phyloP scores from a whole-genome alignment of 495 filamentous ascomycete species.

The Penicillium waksmanii region DNA sequence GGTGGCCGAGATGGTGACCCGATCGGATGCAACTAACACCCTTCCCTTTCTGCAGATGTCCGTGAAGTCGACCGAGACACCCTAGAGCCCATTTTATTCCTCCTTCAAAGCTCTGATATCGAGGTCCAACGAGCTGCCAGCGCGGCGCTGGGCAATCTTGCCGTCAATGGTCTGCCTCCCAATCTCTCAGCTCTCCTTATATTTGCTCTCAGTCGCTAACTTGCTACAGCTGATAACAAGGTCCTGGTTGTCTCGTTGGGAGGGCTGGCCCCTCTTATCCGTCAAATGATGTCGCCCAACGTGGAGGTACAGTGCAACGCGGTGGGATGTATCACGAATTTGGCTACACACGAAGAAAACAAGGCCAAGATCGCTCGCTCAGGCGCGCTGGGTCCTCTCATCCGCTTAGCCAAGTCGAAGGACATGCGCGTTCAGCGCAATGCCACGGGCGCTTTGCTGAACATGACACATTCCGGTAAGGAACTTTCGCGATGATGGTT shows the following conservation, averaged over 20 bases:
- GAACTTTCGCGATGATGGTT: background rate
- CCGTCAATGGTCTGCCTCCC: conserved; percentile 78
- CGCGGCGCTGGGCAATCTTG: conserved; percentile 92
- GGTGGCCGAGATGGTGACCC: conserved; percentile 6
- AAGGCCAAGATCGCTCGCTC: conserved; percentile 98
- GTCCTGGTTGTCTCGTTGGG: conserved; percentile 91
- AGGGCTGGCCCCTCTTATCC: conserved; percentile 88
- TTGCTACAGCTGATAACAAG: conserved; percentile 85
- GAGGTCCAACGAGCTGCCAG: conserved; percentile 97
- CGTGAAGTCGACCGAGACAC: conserved; percentile 94
- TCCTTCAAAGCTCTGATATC: conserved; percentile 92
- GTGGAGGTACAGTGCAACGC: conserved; percentile 99
- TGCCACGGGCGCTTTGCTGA: conserved; percentile 91
- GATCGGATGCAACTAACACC: conserved; percentile 22
- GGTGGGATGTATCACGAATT: conserved; percentile 96
- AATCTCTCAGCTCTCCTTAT: background rate
- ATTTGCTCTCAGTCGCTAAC: conserved; percentile 45
- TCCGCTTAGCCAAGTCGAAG: conserved; percentile 91
- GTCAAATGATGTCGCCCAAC: conserved; percentile 98
- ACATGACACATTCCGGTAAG: conserved; percentile 99
- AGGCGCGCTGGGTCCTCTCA: conserved; percentile 87
- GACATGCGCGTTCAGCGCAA: conserved; percentile 99
- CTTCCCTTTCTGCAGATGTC: conserved; percentile 67
- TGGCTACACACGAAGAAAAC: conserved; percentile 98
- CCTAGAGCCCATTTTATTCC: conserved; percentile 91